A percentile compares a stretch with the other conserved stretches of the same genome.
phyloP scores from a whole-genome alignment of 805 yeast genomes.

The Nakazawaea wickerhamii region DNA sequence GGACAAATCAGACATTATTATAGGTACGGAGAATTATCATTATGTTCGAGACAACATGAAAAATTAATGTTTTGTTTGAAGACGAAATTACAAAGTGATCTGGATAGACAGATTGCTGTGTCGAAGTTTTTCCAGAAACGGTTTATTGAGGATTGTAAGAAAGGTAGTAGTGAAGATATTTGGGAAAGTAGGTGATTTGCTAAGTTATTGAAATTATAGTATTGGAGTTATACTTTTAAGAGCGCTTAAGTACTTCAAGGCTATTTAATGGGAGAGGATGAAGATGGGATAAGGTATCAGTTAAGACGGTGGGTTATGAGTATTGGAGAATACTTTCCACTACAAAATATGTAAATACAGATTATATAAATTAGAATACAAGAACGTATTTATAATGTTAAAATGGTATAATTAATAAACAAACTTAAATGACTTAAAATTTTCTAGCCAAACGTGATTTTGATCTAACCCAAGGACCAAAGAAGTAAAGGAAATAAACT shows the following conservation, averaged over 20 bases:
- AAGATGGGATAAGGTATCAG: too few species aligned
- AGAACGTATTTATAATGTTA: too few species aligned
- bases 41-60: conserved; percentile 63
- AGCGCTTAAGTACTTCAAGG: too few species aligned
- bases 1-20: conserved; percentile 85
- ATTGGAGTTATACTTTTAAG: neutral
- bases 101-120: conserved; percentile 41
- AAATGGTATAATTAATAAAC: too few species aligned
- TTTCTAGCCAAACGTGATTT: conserved; percentile 25
- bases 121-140: conserved; percentile 67
- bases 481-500: conserved; percentile 29
- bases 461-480: conserved; percentile 26
- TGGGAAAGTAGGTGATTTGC: conserved; percentile 50
- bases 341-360: too few species aligned
- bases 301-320: too few species aligned
- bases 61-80: conserved; percentile 78
- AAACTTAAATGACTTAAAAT: conserved; percentile 1
- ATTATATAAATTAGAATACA: too few species aligned
- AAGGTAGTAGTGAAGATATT: conserved; percentile 79
- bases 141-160: conserved; percentile 51
- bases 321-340: too few species aligned
- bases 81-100: conserved; percentile 51
- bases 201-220: neutral
- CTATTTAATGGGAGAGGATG: too few species aligned
- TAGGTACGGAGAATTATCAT: conserved; percentile 71